These are phyloP conservation scores for Didymella sp. DNA, from an alignment of 2,329 filamentous ascomycete genomes.

Conservation along the genomic window DNA sequence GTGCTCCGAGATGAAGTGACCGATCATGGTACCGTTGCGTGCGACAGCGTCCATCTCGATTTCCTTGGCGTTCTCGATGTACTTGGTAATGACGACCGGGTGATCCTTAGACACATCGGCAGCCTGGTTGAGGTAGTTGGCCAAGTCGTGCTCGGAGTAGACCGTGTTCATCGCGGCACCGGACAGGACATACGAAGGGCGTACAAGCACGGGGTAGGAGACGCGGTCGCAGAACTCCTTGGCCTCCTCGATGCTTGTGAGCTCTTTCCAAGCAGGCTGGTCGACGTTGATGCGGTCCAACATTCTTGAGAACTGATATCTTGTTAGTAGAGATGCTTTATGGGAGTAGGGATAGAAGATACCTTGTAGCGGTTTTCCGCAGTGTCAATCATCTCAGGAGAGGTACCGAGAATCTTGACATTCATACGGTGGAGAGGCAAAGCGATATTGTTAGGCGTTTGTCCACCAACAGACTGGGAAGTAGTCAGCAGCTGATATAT, in stretches of 20 bases:
- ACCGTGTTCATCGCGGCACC: conserved; percentile 99
- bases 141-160: conserved; percentile 92
- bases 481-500: neutral
- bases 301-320: conserved; percentile 66
- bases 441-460: conserved; percentile 97
- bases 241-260: conserved; percentile 93
- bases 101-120: conserved; percentile 93
- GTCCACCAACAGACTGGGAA: conserved; percentile 83
- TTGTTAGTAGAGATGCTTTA: neutral
- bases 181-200: conserved; percentile 95
- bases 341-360: neutral
- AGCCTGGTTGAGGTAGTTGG: conserved; percentile 86
- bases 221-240: conserved; percentile 86
- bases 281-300: conserved; percentile 93
- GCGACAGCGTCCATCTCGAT: conserved; percentile 99
- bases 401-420: conserved; percentile 92
- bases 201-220: conserved; percentile 90
- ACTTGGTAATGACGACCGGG: conserved; percentile 98
- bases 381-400: conserved; percentile 97
- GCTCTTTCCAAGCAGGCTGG: conserved; percentile 96
- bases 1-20: conserved; percentile 98
- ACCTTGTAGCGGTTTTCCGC: conserved; percentile 99
- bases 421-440: conserved; percentile 86
- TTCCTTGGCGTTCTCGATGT: conserved; percentile 98
- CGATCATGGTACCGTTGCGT: conserved; percentile 84